Evolutionary conservation across 805 yeast genomes (phyloP), one percentile per base, ranked within the genome.

Genomic region (Zygosaccharomyces pseudorouxii): DNA sequence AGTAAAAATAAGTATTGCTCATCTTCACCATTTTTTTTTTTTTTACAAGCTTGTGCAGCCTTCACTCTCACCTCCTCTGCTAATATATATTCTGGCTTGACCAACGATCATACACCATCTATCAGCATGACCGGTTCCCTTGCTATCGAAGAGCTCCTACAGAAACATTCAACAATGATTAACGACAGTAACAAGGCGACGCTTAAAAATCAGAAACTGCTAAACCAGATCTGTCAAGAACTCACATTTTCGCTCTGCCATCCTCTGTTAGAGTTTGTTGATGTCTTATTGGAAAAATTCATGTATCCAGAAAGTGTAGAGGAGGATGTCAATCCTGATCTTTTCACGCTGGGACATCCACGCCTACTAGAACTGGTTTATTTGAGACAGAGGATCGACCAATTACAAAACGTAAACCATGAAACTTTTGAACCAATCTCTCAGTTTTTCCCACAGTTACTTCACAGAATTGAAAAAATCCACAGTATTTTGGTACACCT

Each of bases 241-340:
- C 37, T 60, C 27, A 45, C 55, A 3, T n/a, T 49, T 8, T 59
- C 65, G 1, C 41, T 60, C 12, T 48, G 46, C 10, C 53, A 50
- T 27, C 63, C 68, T 3, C 40, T 56, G 8, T 29, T 53, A n/a
- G 67, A 63, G 39, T 61, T 59, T 38, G 52, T 55, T 16, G 65
- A 63, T 37, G 51, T 53, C 8, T 29, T 63, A 23, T 47, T 62
- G 7, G 68, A 64, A 40, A 38, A 49, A 10, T 52, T 62, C 31
- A 62, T 64, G 65, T 62, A 61, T 41, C 65, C 67, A n/a, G 50
- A 35, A 19, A 22, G 16, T 5, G 41, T 42, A 25, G 35, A 18
- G 8, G 35, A 20, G 4, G 29, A 8, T 19, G 45, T 23, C 31
- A 27, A 31, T 8, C 48, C 38, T 38, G 53, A 42, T 20, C 14